Evolutionary conservation across 1,284 basidiomycete species (phyloP), one percentile per base, ranked within the genome.

Genomic region (Macrocystidia cucumis): DNA sequence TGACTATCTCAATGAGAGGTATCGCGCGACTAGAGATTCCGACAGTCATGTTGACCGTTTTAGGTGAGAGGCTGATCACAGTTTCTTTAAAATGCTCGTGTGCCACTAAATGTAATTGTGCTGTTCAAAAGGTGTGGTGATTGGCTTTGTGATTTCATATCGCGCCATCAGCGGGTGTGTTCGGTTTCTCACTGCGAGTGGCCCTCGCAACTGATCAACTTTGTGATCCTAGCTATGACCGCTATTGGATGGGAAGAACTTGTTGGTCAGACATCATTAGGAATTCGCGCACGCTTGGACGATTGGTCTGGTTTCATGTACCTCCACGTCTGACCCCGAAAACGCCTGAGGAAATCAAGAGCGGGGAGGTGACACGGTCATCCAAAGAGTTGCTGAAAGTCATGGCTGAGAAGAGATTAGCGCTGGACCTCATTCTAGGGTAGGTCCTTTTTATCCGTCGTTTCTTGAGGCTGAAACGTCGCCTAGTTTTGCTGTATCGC

Each of bases 71-170:
- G n/a, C n/a, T 54, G 9, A 11, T 17, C 11, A 4, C 9, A 25
- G 13, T 21, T 23, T 18, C 27, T 21, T 29, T 18, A 30, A 4
- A 4, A 30, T 9, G 18, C 14, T 12, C 21, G n/a, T 9, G 8
- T 14, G 1, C 29, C 6, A n/a, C n/a, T n/a, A n/a, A n/a, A n/a
- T n/a, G n/a, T n/a, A n/a, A n/a, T n/a, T 32, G 14, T 28, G 11
- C 12, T 37, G 11, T 23, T 33, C 11, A 18, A n/a, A 31, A 66
- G 75, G 76, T 63, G 74, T 80, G n/a, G 73, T 80, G 4, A 76
- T 81, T 41, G 78, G 78, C 45, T 81, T 81, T 48, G 76, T 80
- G 3, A 78, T 83, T 35, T 78, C 76, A 0, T 80, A 79, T 54
- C 68, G 77, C 23, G 74, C 75, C 1, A 66, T 60, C 29, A 75